These are phyloP conservation scores for Trichoderma atrobrunneum DNA, from an alignment of 2,329 filamentous ascomycete species.

Conservation along the genomic window DNA sequence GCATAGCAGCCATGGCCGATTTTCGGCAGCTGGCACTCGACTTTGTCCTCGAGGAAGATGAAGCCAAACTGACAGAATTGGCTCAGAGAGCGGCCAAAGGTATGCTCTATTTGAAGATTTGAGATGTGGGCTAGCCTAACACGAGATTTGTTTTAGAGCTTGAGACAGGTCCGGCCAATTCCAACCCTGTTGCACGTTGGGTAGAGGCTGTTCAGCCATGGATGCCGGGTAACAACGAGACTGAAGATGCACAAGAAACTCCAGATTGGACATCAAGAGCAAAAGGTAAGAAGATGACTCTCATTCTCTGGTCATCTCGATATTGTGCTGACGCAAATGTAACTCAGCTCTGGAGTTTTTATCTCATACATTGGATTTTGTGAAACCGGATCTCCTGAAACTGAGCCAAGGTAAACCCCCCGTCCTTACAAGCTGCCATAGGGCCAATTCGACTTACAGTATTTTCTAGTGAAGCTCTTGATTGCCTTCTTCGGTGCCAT, in stretches of 20 bases:
- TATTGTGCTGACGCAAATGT: neutral
- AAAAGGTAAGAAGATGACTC: slow-evolving; percentile 39
- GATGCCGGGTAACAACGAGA: slow-evolving; percentile 46
- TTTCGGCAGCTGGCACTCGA: slow-evolving; percentile 53
- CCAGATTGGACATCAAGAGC: slow-evolving; percentile 54
- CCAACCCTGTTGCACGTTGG: slow-evolving; percentile 52
- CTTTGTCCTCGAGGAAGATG: slow-evolving; percentile 53
- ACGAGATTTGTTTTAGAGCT: slow-evolving; percentile 37
- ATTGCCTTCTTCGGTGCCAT: slow-evolving; percentile 57
- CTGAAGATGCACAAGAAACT: slow-evolving; percentile 40
- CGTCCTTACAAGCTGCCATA: neutral
- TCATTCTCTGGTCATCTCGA: neutral
- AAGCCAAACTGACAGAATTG: slow-evolving; percentile 39
- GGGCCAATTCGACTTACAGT: neutral
- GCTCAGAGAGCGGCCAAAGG: slow-evolving; percentile 46
- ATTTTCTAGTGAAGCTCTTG: slow-evolving; percentile 42
- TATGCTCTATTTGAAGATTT: slow-evolving; percentile 22
- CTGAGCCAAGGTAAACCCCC: slow-evolving; percentile 45
- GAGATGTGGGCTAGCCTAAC: neutral
- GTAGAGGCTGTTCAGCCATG: slow-evolving; percentile 54
- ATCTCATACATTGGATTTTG: slow-evolving; percentile 49
- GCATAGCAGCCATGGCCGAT: slow-evolving; percentile 41
- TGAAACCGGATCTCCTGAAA: slow-evolving; percentile 46
- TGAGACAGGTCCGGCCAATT: slow-evolving; percentile 41
- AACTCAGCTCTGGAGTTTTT: slow-evolving; percentile 53